A percentile compares a stretch with the other conserved stretches of the same genome.
Conservation (phyloP, 768 basidiomycete species). For the Pisolithus marmoratus region DNA sequence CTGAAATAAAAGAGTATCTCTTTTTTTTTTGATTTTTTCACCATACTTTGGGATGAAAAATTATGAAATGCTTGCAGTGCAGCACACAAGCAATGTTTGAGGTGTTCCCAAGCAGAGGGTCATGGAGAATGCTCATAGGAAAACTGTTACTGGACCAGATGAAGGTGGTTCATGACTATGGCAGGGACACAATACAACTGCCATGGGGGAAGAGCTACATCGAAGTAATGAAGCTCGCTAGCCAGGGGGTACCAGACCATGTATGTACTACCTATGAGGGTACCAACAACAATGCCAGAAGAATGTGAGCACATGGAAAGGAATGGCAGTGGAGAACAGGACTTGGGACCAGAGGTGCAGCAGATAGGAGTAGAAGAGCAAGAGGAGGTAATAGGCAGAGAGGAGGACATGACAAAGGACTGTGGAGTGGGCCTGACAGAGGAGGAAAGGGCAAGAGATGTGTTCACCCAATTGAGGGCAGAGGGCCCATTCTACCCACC, state of each 20-base stretch:
- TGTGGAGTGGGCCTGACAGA: too few species aligned
- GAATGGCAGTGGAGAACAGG: background rate
- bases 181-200: background rate
- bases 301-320: too few species aligned
- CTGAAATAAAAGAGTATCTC: too few species aligned
- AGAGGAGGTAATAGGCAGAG: background rate
- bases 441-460: background rate
- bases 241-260: background rate
- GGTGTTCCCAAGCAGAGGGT: constrained; percentile 18
- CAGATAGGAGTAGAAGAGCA: background rate
- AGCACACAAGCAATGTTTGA: constrained; percentile 8
- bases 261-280: background rate
- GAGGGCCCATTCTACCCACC: constrained; percentile 13
- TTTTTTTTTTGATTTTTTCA: too few species aligned
- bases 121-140: constrained; percentile 11
- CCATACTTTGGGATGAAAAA: too few species aligned
- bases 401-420: too few species aligned
- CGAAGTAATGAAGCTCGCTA: too few species aligned
- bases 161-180: constrained; percentile 12
- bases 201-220: too few species aligned
- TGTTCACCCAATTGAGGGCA: constrained; percentile 8
- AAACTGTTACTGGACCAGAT: constrained; percentile 15
- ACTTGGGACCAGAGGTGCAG: background rate
- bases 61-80: too few species aligned
- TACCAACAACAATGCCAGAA: background rate